A percentile compares a stretch with the other conserved stretches of the same genome.
phyloP scores from a whole-genome alignment of 179 eudicot species.

The Gypsophila paniculata region DNA sequence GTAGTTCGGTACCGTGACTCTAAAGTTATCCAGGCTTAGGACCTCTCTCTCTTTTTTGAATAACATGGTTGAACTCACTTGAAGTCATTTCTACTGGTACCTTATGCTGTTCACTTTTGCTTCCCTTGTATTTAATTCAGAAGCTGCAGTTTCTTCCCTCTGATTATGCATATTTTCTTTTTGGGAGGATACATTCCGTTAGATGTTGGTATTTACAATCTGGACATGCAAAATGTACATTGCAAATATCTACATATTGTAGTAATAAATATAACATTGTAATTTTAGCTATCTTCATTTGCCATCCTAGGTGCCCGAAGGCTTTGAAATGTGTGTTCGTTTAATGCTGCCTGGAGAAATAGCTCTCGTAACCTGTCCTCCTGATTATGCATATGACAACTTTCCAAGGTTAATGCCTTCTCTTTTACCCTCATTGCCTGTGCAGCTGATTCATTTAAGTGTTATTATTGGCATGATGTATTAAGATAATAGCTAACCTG shows the following conservation, averaged over 20 bases:
- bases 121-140: not conserved
- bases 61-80: constrained; percentile 3
- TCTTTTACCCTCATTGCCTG: constrained; percentile 1
- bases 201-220: not conserved
- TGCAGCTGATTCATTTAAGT: not conserved
- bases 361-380: constrained; percentile 93
- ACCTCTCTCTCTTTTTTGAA: not conserved
- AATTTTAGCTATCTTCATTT: constrained; percentile 10
- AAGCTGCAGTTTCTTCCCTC: not conserved
- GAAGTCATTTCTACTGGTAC: not conserved
- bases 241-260: not conserved
- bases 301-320: constrained; percentile 78
- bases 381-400: constrained; percentile 98
- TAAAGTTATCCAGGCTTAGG: not conserved
- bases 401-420: constrained; percentile 59
- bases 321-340: constrained; percentile 97
- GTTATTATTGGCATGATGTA: constrained; percentile 6
- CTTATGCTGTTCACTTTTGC: not conserved
- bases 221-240: not conserved
- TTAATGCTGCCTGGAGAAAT: constrained; percentile 94
- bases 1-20: not conserved
- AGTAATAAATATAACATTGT: not conserved
- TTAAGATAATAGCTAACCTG: not conserved
- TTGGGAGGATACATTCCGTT: not conserved
- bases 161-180: not conserved